Conservation (phyloP, 176 grass and related monocot genomes). For the Juncus inflexus region DNA sequence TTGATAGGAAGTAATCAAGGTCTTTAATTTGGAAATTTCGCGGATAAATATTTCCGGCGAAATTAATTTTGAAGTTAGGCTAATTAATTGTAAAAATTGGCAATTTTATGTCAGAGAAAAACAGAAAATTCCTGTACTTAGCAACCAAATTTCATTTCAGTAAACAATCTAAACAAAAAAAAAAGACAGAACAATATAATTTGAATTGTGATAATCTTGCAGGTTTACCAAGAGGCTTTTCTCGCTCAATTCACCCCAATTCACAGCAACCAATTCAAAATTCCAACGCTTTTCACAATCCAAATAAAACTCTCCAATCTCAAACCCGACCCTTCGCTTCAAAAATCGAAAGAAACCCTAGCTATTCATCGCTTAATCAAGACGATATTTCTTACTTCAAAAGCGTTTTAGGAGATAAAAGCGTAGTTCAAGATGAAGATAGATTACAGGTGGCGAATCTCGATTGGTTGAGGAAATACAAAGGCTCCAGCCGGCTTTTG, state of each 20-base stretch:
- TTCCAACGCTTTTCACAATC: background rate
- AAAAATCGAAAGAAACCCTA: conserved; percentile 60
- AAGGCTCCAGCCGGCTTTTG: conserved; percentile 65
- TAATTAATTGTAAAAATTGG: too few species aligned
- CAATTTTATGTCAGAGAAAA: too few species aligned
- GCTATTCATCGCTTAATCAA: conserved; percentile 60
- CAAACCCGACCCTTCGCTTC: conserved; percentile 46
- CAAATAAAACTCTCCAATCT: conserved; percentile 27
- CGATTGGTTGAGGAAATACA: conserved; percentile 93
- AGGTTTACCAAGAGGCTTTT: conserved; percentile 14
- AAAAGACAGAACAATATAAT: background rate
- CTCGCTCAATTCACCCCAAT: background rate
- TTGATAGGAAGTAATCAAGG: too few species aligned
- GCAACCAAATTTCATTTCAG: too few species aligned
- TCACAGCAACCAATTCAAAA: conserved; percentile 4
- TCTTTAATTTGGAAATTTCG: too few species aligned
- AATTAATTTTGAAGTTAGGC: too few species aligned
- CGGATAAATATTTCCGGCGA: too few species aligned
- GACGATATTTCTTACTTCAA: conserved; percentile 76
- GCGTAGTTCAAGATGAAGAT: conserved; percentile 82
- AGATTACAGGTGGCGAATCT: conserved; percentile 67
- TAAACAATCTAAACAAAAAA: too few species aligned
- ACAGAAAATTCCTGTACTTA: too few species aligned
- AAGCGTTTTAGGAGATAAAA: conserved; percentile 64
- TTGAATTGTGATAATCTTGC: conserved; percentile 1